A percentile compares a stretch with the other conserved stretches of the same genome.
Evolutionary conservation across 208 protist genomes (phyloP).

Genomic region (Spongospora subterranea): DNA sequence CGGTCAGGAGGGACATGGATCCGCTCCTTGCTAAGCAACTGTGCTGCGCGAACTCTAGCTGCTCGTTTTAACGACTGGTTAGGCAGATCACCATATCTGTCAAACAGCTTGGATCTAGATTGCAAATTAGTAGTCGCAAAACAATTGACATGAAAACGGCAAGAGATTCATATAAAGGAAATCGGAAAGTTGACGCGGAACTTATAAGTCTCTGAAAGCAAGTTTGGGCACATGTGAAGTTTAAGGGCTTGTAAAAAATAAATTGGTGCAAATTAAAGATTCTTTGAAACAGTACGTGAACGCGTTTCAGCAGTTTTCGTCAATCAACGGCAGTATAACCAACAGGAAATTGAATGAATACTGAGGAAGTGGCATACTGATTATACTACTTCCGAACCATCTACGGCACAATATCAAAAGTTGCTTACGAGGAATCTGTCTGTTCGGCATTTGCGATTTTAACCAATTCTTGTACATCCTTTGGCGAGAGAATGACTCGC

Average conservation of each 20-base stretch:
- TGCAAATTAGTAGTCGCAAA: background rate
- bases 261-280: too few relatives aligned
- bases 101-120: background rate
- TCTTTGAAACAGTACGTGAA: too few relatives aligned
- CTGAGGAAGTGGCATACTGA: too few relatives aligned
- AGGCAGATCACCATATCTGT: conserved; percentile 12
- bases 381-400: background rate
- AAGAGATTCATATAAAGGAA: too few relatives aligned
- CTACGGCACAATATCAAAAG: background rate
- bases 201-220: background rate
- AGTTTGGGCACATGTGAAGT: background rate
- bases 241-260: too few relatives aligned
- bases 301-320: too few relatives aligned
- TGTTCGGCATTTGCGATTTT: conserved; percentile 27
- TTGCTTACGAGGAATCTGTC: background rate
- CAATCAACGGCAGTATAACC: too few relatives aligned
- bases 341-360: too few relatives aligned
- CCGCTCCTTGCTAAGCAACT: background rate
- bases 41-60: background rate
- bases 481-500: conserved; percentile 8
- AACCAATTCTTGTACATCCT: background rate
- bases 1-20: conserved; percentile 38
- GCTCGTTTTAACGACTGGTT: background rate
- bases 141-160: too few relatives aligned
- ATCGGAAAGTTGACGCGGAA: too few relatives aligned